Evolutionary conservation across 148 eudicot species (phyloP).

Genomic region (Arctostaphylos glauca): DNA sequence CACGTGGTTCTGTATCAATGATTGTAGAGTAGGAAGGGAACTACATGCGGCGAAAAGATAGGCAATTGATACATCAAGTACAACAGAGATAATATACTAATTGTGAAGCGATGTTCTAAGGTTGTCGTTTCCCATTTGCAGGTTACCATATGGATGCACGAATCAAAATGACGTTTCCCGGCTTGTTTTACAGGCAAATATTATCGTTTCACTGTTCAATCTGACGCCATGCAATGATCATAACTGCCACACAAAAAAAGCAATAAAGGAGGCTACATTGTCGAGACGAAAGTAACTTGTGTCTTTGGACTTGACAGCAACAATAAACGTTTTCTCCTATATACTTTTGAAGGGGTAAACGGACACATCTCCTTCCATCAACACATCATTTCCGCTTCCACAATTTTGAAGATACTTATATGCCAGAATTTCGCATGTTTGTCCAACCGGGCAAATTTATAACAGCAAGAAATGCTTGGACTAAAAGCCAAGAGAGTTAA

Average conservation of each 20-base stretch:
- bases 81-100: background rate
- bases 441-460: background rate
- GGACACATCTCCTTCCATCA: too few relatives aligned
- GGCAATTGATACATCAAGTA: background rate
- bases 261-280: background rate
- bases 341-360: background rate
- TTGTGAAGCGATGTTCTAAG: background rate
- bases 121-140: background rate
- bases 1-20: background rate
- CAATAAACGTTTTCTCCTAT: background rate
- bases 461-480: background rate
- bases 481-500: background rate
- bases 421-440: background rate
- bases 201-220: background rate
- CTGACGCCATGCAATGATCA: background rate
- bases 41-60: background rate
- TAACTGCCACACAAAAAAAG: background rate
- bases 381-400: conserved; percentile 9
- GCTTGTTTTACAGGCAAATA: background rate
- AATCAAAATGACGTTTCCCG: background rate
- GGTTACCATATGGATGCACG: background rate
- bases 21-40: background rate
- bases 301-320: background rate
- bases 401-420: background rate
- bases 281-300: background rate